Conservation (phyloP, 2,329 filamentous ascomycete genomes). For the Chaetoscypha palmicola region DNA sequence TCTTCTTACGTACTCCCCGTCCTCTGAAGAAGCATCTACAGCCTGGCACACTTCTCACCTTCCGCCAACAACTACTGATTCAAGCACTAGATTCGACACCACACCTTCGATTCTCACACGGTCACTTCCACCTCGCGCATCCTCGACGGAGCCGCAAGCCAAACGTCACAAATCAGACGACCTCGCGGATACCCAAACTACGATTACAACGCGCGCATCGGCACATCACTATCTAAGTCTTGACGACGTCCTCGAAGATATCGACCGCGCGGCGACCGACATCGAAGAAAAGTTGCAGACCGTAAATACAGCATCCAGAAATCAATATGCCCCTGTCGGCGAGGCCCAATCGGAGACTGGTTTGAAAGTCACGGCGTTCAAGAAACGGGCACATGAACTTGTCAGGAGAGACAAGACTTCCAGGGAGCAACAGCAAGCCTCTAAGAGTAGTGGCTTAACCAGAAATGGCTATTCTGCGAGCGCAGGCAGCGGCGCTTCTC, state of each 20-base stretch:
- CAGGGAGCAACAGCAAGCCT: conserved; percentile 34
- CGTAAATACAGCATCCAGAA: conserved; percentile 25
- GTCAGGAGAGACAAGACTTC: conserved; percentile 54
- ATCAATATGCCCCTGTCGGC: conserved; percentile 21
- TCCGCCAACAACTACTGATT: conserved; percentile 24
- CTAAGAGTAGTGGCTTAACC: conserved; percentile 22
- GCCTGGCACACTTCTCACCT: conserved; percentile 10
- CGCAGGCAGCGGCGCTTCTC: conserved; percentile 16
- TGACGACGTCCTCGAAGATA: conserved; percentile 57
- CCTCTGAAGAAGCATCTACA: background rate
- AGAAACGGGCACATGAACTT: conserved; percentile 54
- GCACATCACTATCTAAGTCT: conserved; percentile 50
- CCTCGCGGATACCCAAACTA: conserved; percentile 34
- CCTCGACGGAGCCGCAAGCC: conserved; percentile 45
- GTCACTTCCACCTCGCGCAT: conserved; percentile 38
- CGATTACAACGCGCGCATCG: conserved; percentile 32
- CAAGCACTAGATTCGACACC: conserved; percentile 44
- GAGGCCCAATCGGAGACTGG: conserved; percentile 21
- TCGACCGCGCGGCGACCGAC: conserved; percentile 42
- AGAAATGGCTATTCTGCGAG: conserved; percentile 14
- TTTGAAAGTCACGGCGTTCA: conserved; percentile 39
- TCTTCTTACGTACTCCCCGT: conserved; percentile 9
- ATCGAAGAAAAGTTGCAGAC: conserved; percentile 43
- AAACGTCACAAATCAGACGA: conserved; percentile 55
- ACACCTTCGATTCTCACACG: conserved; percentile 49